Evolutionary conservation across 1,284 basidiomycete species (phyloP).

Genomic region (Veloboletus limbatus): DNA sequence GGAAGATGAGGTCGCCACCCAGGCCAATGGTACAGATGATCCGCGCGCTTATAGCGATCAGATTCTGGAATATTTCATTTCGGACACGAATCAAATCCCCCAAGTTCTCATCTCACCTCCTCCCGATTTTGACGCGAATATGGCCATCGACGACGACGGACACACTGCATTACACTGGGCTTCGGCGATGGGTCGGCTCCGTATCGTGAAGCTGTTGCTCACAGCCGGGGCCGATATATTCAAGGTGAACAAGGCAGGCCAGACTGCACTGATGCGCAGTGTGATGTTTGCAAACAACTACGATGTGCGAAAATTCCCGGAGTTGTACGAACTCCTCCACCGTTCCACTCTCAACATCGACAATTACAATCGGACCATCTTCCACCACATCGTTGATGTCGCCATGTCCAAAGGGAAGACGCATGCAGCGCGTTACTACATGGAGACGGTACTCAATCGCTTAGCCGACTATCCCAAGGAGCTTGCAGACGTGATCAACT

Average conservation of each 20-base stretch:
- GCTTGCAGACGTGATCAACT: conserved; percentile 97
- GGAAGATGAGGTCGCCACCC: conserved; percentile 41
- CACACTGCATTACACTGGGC: conserved; percentile 99
- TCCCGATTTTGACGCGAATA: conserved; percentile 91
- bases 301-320: conserved; percentile 98
- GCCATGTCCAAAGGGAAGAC: conserved; percentile 98
- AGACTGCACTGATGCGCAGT: conserved; percentile 96
- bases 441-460: conserved; percentile 92
- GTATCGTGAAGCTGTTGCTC: conserved; percentile 93
- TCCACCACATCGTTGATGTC: conserved; percentile 99
- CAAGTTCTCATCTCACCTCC: conserved; percentile 87
- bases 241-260: conserved; percentile 94
- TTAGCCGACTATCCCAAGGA: conserved; percentile 96
- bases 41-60: conserved; percentile 83
- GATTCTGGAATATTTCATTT: conserved; percentile 98
- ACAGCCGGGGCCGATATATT: conserved; percentile 97
- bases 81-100: conserved; percentile 93
- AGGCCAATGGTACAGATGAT: conserved; percentile 43
- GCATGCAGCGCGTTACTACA: conserved; percentile 97
- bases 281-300: conserved; percentile 99
- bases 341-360: conserved; percentile 99
- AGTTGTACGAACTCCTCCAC: conserved; percentile 95
- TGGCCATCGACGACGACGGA: conserved; percentile 97
- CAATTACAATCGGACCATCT: conserved; percentile 96
- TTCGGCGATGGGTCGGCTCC: conserved; percentile 97